Conservation (phyloP, 2,329 filamentous ascomycete species). For the Trichoderma aggressivum region DNA sequence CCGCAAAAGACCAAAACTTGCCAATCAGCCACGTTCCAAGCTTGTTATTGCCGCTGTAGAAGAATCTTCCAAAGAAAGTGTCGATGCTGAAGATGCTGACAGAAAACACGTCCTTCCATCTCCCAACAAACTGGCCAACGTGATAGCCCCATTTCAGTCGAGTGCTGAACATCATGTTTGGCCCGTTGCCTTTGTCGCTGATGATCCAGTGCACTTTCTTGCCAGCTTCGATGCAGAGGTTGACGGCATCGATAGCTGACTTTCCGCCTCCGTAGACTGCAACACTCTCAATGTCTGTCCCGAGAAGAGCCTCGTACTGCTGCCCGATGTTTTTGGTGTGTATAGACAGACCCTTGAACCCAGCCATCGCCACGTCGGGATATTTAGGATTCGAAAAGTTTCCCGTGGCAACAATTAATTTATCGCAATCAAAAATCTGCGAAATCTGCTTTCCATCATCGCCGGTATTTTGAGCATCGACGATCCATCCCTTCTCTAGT, state of each 20-base stretch:
- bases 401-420: neutral
- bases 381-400: neutral
- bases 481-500: neutral
- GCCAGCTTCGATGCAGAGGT: slow-evolving; percentile 1
- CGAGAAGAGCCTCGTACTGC: neutral
- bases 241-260: neutral
- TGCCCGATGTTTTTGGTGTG: slow-evolving; percentile 4
- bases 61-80: neutral
- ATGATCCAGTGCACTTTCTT: slow-evolving; percentile 4
- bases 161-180: neutral
- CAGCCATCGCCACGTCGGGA: neutral
- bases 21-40: slow-evolving; percentile 1
- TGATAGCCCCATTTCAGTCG: neutral
- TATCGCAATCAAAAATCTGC: neutral
- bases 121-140: neutral
- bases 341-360: neutral
- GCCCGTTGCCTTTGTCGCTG: neutral
- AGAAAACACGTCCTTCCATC: slow-evolving; percentile 5
- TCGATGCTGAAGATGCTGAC: neutral
- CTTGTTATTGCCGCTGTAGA: neutral
- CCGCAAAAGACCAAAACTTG: neutral
- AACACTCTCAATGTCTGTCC: neutral
- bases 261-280: slow-evolving; percentile 1
- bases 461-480: neutral
- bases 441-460: neutral